Evolutionary conservation across 768 basidiomycete genomes (phyloP).

Genomic region (Postia placenta): DNA sequence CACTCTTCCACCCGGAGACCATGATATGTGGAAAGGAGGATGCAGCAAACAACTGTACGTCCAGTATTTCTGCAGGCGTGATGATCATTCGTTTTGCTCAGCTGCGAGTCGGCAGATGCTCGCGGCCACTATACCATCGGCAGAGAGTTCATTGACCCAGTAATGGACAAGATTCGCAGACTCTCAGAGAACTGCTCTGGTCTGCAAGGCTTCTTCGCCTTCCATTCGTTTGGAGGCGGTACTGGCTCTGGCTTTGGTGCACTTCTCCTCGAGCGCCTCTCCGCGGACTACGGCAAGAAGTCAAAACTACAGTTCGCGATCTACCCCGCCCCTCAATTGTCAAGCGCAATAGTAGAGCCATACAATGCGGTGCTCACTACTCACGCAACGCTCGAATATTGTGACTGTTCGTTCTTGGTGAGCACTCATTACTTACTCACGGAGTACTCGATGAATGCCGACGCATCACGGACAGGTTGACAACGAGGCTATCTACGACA

Average conservation of each 20-base stretch:
- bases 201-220: constrained; percentile 98
- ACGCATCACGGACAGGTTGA: constrained; percentile 59
- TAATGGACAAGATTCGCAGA: constrained; percentile 92
- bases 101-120: constrained; percentile 54
- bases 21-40: constrained; percentile 98
- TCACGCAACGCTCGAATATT: constrained; percentile 97
- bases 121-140: constrained; percentile 98
- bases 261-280: constrained; percentile 90
- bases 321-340: constrained; percentile 89
- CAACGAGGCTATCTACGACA: constrained; percentile 99
- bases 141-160: constrained; percentile 94
- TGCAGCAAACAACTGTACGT: constrained; percentile 97
- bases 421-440: constrained; percentile 10
- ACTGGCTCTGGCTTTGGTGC: constrained; percentile 99
- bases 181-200: constrained; percentile 96
- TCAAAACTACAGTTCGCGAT: constrained; percentile 98
- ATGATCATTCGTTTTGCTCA: constrained; percentile 9
- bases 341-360: constrained; percentile 95
- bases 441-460: not conserved
- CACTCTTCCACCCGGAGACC: constrained; percentile 96
- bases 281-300: constrained; percentile 98
- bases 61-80: constrained; percentile 9
- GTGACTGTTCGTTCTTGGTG: constrained; percentile 99
- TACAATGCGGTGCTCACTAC: constrained; percentile 97
- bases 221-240: constrained; percentile 99